Percentiles rank a stretch among this genome's conserved stretches.
These are phyloP conservation scores for Teunomyces pallodes DNA, from an alignment of 805 yeast species.

Conservation along the genomic window DNA sequence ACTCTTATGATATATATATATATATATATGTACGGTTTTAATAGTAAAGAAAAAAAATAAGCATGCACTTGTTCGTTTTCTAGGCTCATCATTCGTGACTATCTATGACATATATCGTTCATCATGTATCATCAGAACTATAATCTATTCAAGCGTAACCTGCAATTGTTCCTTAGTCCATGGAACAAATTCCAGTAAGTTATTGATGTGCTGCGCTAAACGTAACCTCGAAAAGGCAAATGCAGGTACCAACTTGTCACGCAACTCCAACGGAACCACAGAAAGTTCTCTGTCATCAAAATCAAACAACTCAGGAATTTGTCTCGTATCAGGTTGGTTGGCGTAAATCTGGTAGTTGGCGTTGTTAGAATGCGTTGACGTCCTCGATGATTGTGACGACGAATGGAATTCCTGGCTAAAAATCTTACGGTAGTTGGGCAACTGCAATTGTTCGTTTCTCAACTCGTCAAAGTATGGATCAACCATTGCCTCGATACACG, in stretches of 20 bases:
- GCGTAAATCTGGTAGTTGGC: slow-evolving; percentile 42
- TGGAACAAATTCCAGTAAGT: slow-evolving; percentile 40
- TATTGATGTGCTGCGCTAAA: slow-evolving; percentile 15
- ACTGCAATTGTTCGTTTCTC: slow-evolving; percentile 34
- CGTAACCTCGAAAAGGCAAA: slow-evolving; percentile 30
- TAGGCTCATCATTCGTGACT: slow-evolving; percentile 6
- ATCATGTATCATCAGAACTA: background rate
- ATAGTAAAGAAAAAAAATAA: background rate
- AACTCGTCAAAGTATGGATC: slow-evolving; percentile 57
- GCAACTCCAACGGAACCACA: slow-evolving; percentile 38
- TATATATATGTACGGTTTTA: slow-evolving; percentile 6
- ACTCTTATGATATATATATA: no score
- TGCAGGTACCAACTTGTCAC: slow-evolving; percentile 41
- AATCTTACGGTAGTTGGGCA: slow-evolving; percentile 45
- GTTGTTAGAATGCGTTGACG: slow-evolving; percentile 27
- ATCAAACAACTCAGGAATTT: slow-evolving; percentile 51
- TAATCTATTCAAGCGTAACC: slow-evolving; percentile 32
- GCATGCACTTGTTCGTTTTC: background rate
- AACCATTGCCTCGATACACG: slow-evolving; percentile 53
- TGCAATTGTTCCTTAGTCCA: slow-evolving; percentile 29
- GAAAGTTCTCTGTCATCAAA: slow-evolving; percentile 52
- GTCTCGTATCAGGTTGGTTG: slow-evolving; percentile 38
- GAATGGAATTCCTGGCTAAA: slow-evolving; percentile 31
- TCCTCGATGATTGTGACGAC: slow-evolving; percentile 14
- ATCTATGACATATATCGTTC: slow-evolving; percentile 3